These are phyloP conservation scores for Chloris gayana DNA, from an alignment of 176 grass and related monocot genomes.

Conservation along the genomic window DNA sequence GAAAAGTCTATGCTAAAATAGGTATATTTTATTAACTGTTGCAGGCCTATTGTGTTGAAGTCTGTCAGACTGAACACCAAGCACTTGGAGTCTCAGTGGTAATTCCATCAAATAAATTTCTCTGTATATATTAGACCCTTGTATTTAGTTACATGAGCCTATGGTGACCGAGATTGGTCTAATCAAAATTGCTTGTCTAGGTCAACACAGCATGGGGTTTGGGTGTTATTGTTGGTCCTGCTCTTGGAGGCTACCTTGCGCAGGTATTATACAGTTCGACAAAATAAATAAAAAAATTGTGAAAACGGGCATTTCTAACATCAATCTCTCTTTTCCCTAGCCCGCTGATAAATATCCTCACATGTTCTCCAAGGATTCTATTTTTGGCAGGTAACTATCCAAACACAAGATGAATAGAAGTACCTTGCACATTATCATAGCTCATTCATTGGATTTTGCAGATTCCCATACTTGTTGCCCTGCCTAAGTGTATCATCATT, in stretches of 20 bases:
- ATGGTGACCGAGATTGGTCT: neutral
- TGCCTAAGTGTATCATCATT: constrained; percentile 61
- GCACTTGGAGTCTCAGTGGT: constrained; percentile 55
- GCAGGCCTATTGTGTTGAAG: constrained; percentile 54
- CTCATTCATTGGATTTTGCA: constrained; percentile 42
- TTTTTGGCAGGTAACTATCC: constrained; percentile 63
- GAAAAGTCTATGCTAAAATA: neutral
- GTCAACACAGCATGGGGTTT: constrained; percentile 65
- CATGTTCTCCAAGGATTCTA: constrained; percentile 52
- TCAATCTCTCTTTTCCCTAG: constrained; percentile 30
- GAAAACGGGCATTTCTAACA: neutral
- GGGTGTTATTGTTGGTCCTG: constrained; percentile 78
- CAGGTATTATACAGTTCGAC: constrained; percentile 48
- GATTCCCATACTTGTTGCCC: constrained; percentile 84
- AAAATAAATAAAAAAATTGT: neutral
- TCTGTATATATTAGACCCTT: neutral
- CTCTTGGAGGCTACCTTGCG: constrained; percentile 82
- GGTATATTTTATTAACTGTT: neutral
- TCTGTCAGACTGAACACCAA: constrained; percentile 49
- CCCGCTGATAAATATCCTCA: constrained; percentile 79
- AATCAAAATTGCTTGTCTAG: constrained; percentile 20
- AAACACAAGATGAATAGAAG: constrained; percentile 10
- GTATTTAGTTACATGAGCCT: neutral
- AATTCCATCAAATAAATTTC: constrained; percentile 19
- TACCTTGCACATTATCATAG: neutral